These are phyloP conservation scores for Choiromyces venosus DNA, from an alignment of 495 filamentous ascomycete species.

Conservation along the genomic window DNA sequence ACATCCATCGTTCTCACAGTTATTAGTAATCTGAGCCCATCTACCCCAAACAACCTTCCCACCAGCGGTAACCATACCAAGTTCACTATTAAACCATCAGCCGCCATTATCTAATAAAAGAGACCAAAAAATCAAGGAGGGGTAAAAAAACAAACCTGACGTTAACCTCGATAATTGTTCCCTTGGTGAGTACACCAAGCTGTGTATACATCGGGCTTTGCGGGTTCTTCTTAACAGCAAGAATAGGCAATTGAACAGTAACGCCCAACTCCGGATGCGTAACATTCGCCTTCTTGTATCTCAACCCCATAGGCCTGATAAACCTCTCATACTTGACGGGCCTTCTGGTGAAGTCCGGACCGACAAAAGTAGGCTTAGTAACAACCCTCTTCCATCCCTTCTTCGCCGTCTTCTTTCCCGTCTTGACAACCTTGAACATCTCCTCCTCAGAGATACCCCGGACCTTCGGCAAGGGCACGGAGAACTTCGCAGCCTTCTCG, in stretches of 20 bases:
- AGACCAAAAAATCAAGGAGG: background rate
- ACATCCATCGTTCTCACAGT: constrained; percentile 74
- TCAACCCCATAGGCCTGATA: constrained; percentile 70
- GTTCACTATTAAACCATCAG: constrained; percentile 49
- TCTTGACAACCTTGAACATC: constrained; percentile 97
- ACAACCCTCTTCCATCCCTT: constrained; percentile 93
- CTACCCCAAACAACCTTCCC: constrained; percentile 91
- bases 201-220: constrained; percentile 93
- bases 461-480: constrained; percentile 89
- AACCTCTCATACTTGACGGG: constrained; percentile 95
- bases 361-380: constrained; percentile 86
- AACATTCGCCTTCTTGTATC: constrained; percentile 93
- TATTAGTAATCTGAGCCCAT: constrained; percentile 75
- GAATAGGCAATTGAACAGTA: constrained; percentile 87
- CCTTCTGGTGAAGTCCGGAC: constrained; percentile 81
- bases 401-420: constrained; percentile 60
- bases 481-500: constrained; percentile 94
- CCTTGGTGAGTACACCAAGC: constrained; percentile 86
- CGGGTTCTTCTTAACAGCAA: constrained; percentile 97
- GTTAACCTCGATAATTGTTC: constrained; percentile 94
- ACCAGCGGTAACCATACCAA: constrained; percentile 84
- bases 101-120: background rate
- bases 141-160: constrained; percentile 48
- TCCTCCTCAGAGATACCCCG: constrained; percentile 92
- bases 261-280: constrained; percentile 81